A percentile compares a stretch with the other conserved stretches of the same genome.
Conservation (phyloP, 345 rosid species). For the Citrus cavaleriei region DNA sequence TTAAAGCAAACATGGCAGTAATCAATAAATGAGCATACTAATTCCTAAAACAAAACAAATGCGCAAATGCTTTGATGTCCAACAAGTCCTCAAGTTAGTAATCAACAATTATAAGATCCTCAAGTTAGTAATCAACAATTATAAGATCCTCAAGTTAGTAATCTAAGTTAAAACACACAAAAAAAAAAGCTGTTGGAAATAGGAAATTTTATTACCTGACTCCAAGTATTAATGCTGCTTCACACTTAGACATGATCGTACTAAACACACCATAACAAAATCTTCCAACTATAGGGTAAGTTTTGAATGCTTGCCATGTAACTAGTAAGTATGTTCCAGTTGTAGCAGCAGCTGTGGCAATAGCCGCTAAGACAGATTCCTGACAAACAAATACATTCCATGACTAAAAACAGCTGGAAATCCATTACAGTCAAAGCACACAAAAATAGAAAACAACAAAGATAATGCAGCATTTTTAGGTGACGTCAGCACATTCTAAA, state of each 20-base stretch:
- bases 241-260: slow-evolving; percentile 30
- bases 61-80: background rate
- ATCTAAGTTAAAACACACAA: no score
- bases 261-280: slow-evolving; percentile 28
- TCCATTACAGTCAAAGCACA: background rate
- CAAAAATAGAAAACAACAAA: background rate
- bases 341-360: slow-evolving; percentile 32
- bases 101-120: background rate
- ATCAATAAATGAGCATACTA: background rate
- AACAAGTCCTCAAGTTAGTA: background rate
- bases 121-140: no score
- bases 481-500: background rate
- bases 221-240: slow-evolving; percentile 40
- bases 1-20: background rate
- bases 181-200: background rate
- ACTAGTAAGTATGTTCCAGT: slow-evolving; percentile 27
- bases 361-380: slow-evolving; percentile 16
- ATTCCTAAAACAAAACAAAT: background rate
- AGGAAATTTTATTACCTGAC: slow-evolving; percentile 20
- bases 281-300: no score
- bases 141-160: no score
- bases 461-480: background rate
- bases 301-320: slow-evolving; percentile 15
- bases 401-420: slow-evolving; percentile 4
- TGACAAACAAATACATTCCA: background rate